These are phyloP conservation scores for Saturnispora ahearnii DNA, from an alignment of 805 yeast species.

Conservation along the genomic window DNA sequence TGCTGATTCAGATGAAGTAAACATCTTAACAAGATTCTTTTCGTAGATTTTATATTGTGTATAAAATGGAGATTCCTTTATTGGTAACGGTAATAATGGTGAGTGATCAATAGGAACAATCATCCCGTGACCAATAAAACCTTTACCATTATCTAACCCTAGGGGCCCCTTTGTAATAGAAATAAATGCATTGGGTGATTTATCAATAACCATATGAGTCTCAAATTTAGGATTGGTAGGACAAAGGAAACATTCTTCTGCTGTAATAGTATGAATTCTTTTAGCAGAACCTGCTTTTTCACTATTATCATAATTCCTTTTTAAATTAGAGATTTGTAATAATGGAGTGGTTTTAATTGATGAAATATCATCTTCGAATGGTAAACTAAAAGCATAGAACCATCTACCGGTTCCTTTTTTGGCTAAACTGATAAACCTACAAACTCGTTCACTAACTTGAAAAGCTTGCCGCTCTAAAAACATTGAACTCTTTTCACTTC, in stretches of 20 bases:
- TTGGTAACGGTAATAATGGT: conserved; percentile 30
- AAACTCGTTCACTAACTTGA: conserved; percentile 28
- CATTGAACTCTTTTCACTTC: conserved; percentile 34
- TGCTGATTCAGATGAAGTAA: conserved; percentile 18
- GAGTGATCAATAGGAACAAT: conserved; percentile 72
- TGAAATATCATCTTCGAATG: conserved; percentile 5
- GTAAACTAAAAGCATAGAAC: conserved; percentile 61
- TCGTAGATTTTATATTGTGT: conserved; percentile 44
- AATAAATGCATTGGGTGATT: conserved; percentile 56
- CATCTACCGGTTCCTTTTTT: conserved; percentile 52
- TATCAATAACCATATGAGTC: conserved; percentile 70
- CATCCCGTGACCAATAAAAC: conserved; percentile 74
- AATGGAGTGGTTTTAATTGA: background rate
- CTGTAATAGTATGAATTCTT: conserved; percentile 29
- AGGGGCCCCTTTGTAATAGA: conserved; percentile 86
- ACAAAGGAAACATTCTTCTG: conserved; percentile 72
- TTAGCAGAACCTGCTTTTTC: background rate
- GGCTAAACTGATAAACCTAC: conserved; percentile 61
- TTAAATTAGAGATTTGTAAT: background rate
- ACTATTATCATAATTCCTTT: background rate
- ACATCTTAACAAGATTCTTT: conserved; percentile 41
- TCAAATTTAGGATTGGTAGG: conserved; percentile 70
- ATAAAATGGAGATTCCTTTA: conserved; percentile 27
- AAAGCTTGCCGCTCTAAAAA: conserved; percentile 52
- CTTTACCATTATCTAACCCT: conserved; percentile 37